Evolutionary conservation across 768 basidiomycete genomes (phyloP).

Genomic region (Cubamyces lactineus): DNA sequence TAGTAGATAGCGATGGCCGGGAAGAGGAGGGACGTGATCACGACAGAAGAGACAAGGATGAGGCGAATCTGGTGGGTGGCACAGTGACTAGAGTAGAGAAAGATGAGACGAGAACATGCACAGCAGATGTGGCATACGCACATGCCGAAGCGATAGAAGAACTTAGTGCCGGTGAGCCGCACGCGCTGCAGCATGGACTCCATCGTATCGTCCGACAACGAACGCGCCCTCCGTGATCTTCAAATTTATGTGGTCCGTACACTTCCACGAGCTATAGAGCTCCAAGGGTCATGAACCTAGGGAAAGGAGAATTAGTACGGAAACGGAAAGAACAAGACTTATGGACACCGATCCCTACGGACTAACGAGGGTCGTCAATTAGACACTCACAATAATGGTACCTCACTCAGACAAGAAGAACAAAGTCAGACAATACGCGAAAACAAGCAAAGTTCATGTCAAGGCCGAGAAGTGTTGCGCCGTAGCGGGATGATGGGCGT

Average conservation of each 20-base stretch:
- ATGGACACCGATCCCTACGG: no score
- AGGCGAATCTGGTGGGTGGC: constrained; percentile 90
- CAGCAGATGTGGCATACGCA: constrained; percentile 44
- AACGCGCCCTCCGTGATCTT: neutral
- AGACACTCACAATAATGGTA: neutral
- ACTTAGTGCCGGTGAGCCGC: constrained; percentile 46
- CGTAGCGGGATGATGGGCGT: neutral
- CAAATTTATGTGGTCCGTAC: neutral
- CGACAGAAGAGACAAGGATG: constrained; percentile 83
- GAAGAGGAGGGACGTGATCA: constrained; percentile 88
- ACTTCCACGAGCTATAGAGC: neutral
- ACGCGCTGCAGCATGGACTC: constrained; percentile 37
- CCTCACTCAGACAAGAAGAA: neutral
- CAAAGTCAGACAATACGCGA: neutral
- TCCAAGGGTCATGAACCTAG: no score
- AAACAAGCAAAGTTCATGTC: constrained; percentile 14
- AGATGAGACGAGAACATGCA: neutral
- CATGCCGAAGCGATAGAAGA: constrained; percentile 81
- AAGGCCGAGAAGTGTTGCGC: neutral
- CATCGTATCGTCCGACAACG: constrained; percentile 16
- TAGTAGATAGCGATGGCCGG: constrained; percentile 88
- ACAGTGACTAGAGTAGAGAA: constrained; percentile 63
- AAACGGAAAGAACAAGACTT: neutral
- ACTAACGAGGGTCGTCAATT: no score
- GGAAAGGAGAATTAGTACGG: neutral